Conservation (phyloP, 2,329 filamentous ascomycete species). For the Paecilomyces variotii region DNA sequence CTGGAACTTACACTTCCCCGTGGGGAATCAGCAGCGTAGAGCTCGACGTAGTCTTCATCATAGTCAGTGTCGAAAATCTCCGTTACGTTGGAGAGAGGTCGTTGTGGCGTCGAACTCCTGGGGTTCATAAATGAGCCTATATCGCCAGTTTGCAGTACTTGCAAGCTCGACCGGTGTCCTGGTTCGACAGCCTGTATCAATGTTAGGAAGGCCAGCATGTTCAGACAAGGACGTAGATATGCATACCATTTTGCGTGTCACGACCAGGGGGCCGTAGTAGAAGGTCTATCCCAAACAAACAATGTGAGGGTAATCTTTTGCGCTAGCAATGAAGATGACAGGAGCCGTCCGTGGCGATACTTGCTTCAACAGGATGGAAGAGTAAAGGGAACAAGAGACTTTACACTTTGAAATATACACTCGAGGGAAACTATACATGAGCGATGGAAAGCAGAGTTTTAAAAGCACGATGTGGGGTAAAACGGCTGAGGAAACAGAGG, state of each 20-base stretch:
- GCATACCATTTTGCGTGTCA: neutral
- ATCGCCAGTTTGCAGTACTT: slow-evolving; percentile 12
- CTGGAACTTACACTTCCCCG: slow-evolving; percentile 11
- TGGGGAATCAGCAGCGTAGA: slow-evolving; percentile 11
- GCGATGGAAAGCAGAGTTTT: neutral
- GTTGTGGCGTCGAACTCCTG: slow-evolving; percentile 8
- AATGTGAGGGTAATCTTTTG: neutral
- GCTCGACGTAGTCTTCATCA: slow-evolving; percentile 21
- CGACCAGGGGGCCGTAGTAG: neutral
- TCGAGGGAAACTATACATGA: neutral
- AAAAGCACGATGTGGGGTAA: neutral
- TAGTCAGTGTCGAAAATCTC: slow-evolving; percentile 29
- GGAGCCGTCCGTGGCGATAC: neutral
- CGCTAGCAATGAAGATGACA: neutral
- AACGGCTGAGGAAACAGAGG: neutral
- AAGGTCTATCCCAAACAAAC: neutral
- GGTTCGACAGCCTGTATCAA: slow-evolving; percentile 1
- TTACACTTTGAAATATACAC: neutral
- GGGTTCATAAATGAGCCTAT: slow-evolving; percentile 10
- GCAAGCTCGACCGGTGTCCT: slow-evolving; percentile 2
- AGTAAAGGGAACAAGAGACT: neutral
- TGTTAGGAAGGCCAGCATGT: neutral
- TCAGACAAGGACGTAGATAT: neutral
- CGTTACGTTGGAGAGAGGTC: slow-evolving; percentile 23
- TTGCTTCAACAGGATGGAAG: neutral